These are phyloP conservation scores for Nicotiana tabacum DNA, from an alignment of 257 asterid species.

Conservation along the genomic window DNA sequence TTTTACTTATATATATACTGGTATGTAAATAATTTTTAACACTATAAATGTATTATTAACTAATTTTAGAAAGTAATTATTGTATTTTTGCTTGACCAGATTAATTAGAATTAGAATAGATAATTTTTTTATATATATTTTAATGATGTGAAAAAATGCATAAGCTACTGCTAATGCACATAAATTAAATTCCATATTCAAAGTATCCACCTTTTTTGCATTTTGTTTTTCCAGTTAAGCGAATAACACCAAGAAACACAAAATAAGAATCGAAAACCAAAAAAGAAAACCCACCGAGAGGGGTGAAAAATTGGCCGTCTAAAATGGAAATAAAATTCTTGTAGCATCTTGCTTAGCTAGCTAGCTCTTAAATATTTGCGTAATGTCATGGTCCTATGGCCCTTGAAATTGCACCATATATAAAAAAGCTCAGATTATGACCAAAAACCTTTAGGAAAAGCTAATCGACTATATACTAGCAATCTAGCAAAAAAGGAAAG, in stretches of 20 bases:
- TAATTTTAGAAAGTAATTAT: no score
- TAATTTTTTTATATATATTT: no score
- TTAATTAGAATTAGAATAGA: no score
- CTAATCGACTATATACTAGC: slow-evolving; percentile 19
- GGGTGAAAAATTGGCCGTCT: not conserved
- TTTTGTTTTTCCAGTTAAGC: not conserved
- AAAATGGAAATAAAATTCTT: slow-evolving; percentile 14
- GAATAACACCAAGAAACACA: not conserved
- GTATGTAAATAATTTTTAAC: no score
- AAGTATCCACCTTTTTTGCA: not conserved
- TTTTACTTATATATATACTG: not conserved
- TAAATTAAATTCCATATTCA: not conserved
- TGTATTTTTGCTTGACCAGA: no score
- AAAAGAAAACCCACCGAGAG: not conserved
- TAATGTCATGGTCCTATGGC: slow-evolving; percentile 13
- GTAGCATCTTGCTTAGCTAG: slow-evolving; percentile 10
- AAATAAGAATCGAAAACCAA: not conserved
- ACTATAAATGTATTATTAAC: no score
- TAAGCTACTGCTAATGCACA: not conserved
- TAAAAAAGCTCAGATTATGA: slow-evolving; percentile 5
- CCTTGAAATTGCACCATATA: slow-evolving; percentile 11
- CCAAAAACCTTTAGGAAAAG: slow-evolving; percentile 17
- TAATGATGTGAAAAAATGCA: not conserved
- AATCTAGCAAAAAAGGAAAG: slow-evolving; percentile 9
- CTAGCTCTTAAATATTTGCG: not conserved